Conservation (phyloP, 164 flowering plant species). For the Vitis cinerea region DNA sequence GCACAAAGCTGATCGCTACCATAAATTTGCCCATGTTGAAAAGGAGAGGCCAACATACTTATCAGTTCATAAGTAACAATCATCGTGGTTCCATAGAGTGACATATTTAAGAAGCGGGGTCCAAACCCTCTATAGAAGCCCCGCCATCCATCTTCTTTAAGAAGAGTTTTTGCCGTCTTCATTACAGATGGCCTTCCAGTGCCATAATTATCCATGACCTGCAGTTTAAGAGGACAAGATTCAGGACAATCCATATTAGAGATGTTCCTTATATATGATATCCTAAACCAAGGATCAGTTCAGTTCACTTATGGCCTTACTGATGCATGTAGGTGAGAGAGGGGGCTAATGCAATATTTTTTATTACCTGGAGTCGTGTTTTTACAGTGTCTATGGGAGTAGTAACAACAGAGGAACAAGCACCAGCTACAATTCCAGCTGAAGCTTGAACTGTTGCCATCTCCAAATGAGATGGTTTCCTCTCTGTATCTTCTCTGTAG, state of each 20-base stretch:
- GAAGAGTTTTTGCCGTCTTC: constrained; percentile 54
- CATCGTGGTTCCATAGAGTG: constrained; percentile 87
- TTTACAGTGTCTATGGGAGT: constrained; percentile 88
- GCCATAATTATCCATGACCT: constrained; percentile 84
- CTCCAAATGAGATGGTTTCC: constrained; percentile 65
- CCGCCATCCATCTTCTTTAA: constrained; percentile 84
- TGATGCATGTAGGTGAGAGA: too few species aligned
- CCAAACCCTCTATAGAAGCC: constrained; percentile 91
- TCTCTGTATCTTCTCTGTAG: constrained; percentile 41
- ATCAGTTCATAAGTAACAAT: constrained; percentile 81
- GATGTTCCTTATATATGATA: too few species aligned
- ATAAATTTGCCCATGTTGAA: background rate
- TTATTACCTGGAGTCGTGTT: constrained; percentile 79
- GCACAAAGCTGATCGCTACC: background rate
- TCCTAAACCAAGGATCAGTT: too few species aligned
- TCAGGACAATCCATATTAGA: background rate
- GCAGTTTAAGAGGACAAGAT: background rate
- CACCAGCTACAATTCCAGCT: constrained; percentile 82
- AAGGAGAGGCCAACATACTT: constrained; percentile 43
- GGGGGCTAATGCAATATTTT: background rate
- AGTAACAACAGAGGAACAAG: constrained; percentile 71
- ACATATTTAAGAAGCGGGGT: constrained; percentile 88
- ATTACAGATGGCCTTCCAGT: constrained; percentile 75
- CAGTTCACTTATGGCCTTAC: too few species aligned
- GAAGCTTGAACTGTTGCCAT: constrained; percentile 78